Base-by-base conservation (phyloP, 768 basidiomycete species). In the Leccinum boreale region DNA sequence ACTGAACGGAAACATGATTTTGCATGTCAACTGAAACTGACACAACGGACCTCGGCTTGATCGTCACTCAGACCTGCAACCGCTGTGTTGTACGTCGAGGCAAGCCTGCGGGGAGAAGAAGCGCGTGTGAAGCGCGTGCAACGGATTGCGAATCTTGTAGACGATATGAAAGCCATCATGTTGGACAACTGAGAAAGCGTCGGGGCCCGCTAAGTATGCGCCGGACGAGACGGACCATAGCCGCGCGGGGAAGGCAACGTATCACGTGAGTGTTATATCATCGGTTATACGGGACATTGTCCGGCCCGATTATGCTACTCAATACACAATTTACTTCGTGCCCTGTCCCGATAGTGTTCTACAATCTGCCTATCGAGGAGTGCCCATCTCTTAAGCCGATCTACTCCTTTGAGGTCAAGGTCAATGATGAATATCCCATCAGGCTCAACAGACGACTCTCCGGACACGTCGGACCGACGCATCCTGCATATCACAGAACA, bases 21-120 rank as follows among this genome's bases (percentile, higher is more conserved):
- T 31, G 31, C 11, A 12, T 31, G 11, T 31, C 11, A 12, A 31
- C 31, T 12, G 31, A 26, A 33, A 39, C 36, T 39, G 36, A 39
- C 36, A 36, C 42, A 35, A 70, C 78, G 57, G 64, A 90, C 92
- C 78, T 94, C 92, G 29, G 77, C 78, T 67, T 94, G 92, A 50
- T 92, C 90, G 28, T 87, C 85, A 2, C 82, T 89, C 46, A 95
- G 77, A 19, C 92, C 91, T 1, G 90, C 87, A 36, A 93, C 71
- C 58, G 88, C 82, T 3, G 77, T 62, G 63, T 88, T 91, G 65
- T 93, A 94, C 52, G 82, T 85, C 0, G 86, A 87, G 1, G 50
- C 62, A 55, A 55, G 31, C 53, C 69, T 62, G 5, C 39, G 48
- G 39, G 54, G 39, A 31, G 31, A 23, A 24, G 51, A 44, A 15